Evolutionary conservation across 345 rosid genomes (phyloP).

Genomic region (Raphanus raphanistrum): DNA sequence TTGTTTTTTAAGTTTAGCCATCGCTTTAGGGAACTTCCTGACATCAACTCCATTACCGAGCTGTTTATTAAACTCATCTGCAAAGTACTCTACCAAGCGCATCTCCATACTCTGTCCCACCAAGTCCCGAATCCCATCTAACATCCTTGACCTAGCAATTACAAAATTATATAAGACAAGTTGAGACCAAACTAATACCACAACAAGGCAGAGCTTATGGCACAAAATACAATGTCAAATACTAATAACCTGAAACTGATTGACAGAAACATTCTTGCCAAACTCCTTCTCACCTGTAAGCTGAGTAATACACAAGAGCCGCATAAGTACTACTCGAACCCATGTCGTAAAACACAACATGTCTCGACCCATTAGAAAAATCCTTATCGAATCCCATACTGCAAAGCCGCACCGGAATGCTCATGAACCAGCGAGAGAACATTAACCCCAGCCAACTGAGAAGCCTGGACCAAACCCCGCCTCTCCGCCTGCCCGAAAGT

Average conservation of each 20-base stretch:
- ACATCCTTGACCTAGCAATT: conserved; percentile 86
- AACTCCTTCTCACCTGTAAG: conserved; percentile 77
- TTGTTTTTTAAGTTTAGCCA: conserved; percentile 99
- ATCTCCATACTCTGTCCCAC: conserved; percentile 92
- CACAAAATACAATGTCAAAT: not conserved
- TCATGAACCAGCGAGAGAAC: conserved; percentile 80
- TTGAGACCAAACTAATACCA: not conserved
- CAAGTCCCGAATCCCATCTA: conserved; percentile 93
- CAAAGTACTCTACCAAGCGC: conserved; percentile 82
- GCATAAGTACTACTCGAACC: conserved; percentile 92
- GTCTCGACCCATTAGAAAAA: conserved; percentile 78
- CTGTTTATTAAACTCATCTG: conserved; percentile 94
- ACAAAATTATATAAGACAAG: not conserved
- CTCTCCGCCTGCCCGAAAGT: conserved; percentile 97
- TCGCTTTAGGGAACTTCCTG: conserved; percentile 86
- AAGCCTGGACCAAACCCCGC: conserved; percentile 79
- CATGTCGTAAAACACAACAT: conserved; percentile 96
- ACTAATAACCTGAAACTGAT: conserved; percentile 77
- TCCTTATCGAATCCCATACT: conserved; percentile 98
- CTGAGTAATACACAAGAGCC: conserved; percentile 82
- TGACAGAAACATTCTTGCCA: conserved; percentile 83
- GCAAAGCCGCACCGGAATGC: conserved; percentile 96
- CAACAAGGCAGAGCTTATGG: not conserved
- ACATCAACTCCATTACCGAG: conserved; percentile 89
- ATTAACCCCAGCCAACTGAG: conserved; percentile 89